Base-by-base conservation (phyloP, 768 basidiomycete species). In the Cystobasidium onofrii region DNA sequence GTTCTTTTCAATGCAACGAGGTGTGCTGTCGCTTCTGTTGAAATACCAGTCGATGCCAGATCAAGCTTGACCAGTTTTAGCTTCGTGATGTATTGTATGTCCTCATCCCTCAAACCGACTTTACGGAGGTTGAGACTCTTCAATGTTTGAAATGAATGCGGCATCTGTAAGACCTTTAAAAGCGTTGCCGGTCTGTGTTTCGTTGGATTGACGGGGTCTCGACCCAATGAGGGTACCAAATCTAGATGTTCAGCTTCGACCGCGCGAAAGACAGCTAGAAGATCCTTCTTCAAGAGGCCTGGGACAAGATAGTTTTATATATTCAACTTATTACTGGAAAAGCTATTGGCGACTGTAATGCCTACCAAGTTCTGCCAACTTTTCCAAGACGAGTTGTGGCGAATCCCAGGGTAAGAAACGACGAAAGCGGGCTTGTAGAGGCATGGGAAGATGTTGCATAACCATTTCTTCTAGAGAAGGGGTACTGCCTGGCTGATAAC, bases 281-380 rank as follows among this genome's bases (percentile, higher is more conserved):
- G 31, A 31, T 71, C 69, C 23, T 33, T 34, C 20, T 27, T 71
- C 27, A 71, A n/a, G 6, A 71, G 69, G 12, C 69, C 69, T 71
- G 55, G 3, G 46, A 50, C n/a, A n/a, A 17, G 46, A 20, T n/a
- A n/a, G n/a, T n/a, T n/a, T n/a, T n/a, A n/a, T n/a, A n/a, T n/a
- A n/a, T n/a, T n/a, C n/a, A n/a, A n/a, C n/a, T n/a, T n/a, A n/a
- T n/a, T n/a, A n/a, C n/a, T n/a, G n/a, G n/a, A n/a, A n/a, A n/a
- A n/a, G n/a, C n/a, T n/a, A n/a, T n/a, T n/a, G n/a, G n/a, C n/a
- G 27, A 1, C 31, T 25, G 57, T 2, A 60, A 6, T 29, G 57
- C 39, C 23, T 36, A 71, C 69, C 69, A 2, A 36, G 23, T n/a
- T 71, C 69, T 1, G 54, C 69, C 25, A 71, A 36, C 15, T 71